Evolutionary conservation across 2,329 filamentous ascomycete species (phyloP).

Genomic region (Pestalotiopsis sp.): DNA sequence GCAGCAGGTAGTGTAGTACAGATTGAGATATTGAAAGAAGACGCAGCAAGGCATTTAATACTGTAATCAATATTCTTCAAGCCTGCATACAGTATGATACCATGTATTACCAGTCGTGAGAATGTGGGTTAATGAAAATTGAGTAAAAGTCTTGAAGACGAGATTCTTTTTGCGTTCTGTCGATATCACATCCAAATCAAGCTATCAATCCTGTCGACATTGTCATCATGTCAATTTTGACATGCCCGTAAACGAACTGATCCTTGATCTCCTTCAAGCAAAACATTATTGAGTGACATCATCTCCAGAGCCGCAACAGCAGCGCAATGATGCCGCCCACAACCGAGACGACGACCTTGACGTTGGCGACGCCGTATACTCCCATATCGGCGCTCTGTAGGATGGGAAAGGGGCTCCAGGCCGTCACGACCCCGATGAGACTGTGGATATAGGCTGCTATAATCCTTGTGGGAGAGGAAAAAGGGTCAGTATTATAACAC

Average conservation of each 20-base stretch:
- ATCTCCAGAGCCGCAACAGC: too few species aligned
- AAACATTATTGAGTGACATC: too few species aligned
- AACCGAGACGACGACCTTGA: neutral
- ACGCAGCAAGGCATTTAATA: neutral
- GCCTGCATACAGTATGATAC: neutral
- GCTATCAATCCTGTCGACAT: too few species aligned
- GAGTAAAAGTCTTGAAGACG: neutral
- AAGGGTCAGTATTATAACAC: neutral
- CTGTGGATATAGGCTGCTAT: slow-evolving; percentile 27
- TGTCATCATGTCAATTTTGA: too few species aligned
- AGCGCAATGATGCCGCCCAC: neutral
- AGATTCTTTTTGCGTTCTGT: too few species aligned
- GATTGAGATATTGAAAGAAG: neutral
- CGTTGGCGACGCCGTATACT: slow-evolving; percentile 16
- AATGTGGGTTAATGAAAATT: neutral
- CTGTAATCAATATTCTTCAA: neutral
- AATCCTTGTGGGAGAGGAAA: slow-evolving; percentile 17
- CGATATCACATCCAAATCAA: too few species aligned
- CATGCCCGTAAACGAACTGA: too few species aligned
- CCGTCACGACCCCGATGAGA: slow-evolving; percentile 29
- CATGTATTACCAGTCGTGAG: neutral
- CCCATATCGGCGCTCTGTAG: slow-evolving; percentile 34
- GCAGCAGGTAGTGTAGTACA: neutral
- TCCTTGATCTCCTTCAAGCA: too few species aligned
- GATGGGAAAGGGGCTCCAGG: slow-evolving; percentile 27